These are phyloP conservation scores for Salix koriyanagi DNA, from an alignment of 345 rosid species.

Conservation along the genomic window DNA sequence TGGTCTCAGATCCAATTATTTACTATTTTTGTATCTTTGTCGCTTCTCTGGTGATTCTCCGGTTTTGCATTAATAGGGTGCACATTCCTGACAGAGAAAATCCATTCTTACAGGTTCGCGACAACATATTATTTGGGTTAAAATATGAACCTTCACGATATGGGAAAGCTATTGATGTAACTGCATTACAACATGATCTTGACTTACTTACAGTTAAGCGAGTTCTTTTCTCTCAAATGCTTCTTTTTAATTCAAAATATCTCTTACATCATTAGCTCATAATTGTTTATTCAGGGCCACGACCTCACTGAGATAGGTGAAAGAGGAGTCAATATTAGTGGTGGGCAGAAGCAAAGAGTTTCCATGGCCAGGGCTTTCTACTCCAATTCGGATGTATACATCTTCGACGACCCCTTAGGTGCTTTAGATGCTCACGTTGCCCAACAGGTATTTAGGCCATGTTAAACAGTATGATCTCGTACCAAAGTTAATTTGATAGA, in stretches of 20 bases:
- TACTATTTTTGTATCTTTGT: background rate
- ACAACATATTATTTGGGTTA: constrained; percentile 87
- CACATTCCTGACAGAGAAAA: background rate
- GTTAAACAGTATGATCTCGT: background rate
- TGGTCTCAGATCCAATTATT: background rate
- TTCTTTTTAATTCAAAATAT: background rate
- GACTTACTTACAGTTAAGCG: constrained; percentile 63
- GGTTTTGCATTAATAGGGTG: background rate
- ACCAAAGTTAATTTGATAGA: background rate
- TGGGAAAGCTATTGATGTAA: constrained; percentile 73
- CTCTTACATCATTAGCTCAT: background rate
- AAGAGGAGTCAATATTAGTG: constrained; percentile 35
- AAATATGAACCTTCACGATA: constrained; percentile 63
- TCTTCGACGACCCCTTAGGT: constrained; percentile 34
- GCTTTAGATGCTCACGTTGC: constrained; percentile 37
- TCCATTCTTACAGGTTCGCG: constrained; percentile 59
- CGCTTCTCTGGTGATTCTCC: background rate
- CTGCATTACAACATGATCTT: constrained; percentile 86
- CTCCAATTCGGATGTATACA: constrained; percentile 26
- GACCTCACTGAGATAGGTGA: constrained; percentile 36
- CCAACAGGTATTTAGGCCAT: constrained; percentile 15
- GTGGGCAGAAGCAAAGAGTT: constrained; percentile 34
- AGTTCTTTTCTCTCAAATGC: background rate
- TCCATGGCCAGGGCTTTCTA: constrained; percentile 33
- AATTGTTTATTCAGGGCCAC: constrained; percentile 64